Evolutionary conservation across 768 basidiomycete genomes (phyloP).

Genomic region (Daedaleopsis nitida): DNA sequence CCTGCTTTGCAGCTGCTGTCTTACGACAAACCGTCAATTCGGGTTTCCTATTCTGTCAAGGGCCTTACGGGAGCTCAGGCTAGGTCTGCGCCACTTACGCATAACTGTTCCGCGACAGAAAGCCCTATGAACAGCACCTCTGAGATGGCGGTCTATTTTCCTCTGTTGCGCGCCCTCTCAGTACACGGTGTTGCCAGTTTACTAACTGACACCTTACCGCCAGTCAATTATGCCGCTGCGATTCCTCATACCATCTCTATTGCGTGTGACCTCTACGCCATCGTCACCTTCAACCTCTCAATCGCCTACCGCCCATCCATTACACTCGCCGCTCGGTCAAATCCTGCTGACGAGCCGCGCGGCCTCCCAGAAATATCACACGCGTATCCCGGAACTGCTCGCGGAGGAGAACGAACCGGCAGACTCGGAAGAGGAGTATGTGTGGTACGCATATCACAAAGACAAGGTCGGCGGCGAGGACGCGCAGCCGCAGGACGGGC

Average conservation of each 20-base stretch:
- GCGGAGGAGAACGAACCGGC: conserved; percentile 59
- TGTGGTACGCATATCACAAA: conserved; percentile 73
- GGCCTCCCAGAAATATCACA: conserved; percentile 61
- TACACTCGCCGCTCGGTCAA: conserved; percentile 61
- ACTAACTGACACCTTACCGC: background rate
- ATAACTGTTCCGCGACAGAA: no score
- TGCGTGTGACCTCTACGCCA: conserved; percentile 48
- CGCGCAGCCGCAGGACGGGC: conserved; percentile 19
- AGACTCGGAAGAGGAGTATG: conserved; percentile 69
- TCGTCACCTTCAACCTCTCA: conserved; percentile 24
- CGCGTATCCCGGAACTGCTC: conserved; percentile 63
- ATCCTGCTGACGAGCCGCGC: conserved; percentile 61
- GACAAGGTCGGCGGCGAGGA: conserved; percentile 48
- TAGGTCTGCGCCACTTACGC: no score
- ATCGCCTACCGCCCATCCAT: conserved; percentile 45
- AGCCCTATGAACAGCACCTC: no score
- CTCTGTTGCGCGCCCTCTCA: no score
- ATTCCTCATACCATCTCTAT: conserved; percentile 56
- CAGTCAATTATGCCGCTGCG: conserved; percentile 75
- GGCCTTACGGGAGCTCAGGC: background rate
- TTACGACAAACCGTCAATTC: no score
- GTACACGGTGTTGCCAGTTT: background rate
- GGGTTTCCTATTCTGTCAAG: background rate
- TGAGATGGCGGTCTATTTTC: no score
- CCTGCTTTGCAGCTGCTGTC: background rate